These are phyloP conservation scores for Coemansia sp. DNA, from an alignment of 192 early-diverging fungal species.

Conservation along the genomic window DNA sequence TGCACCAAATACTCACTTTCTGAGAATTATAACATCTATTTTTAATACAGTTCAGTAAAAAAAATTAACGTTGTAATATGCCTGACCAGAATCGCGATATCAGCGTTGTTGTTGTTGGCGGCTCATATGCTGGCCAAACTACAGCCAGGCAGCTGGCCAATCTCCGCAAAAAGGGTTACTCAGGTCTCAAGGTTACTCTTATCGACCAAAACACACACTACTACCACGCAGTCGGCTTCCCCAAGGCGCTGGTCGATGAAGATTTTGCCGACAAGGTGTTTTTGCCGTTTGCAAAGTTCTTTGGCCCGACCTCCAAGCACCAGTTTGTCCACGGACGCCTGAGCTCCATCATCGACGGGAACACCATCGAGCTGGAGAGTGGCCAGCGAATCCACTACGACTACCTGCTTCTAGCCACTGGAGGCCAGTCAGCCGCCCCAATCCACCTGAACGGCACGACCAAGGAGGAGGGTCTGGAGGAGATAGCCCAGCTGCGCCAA, in stretches of 20 bases:
- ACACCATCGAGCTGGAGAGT: conserved; percentile 41
- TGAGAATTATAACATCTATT: too few species aligned
- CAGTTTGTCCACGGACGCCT: conserved; percentile 47
- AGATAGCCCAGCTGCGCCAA: conserved; percentile 28
- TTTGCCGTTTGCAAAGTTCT: conserved; percentile 52
- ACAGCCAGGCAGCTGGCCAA: conserved; percentile 45
- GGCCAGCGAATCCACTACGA: conserved; percentile 45
- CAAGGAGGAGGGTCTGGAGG: conserved; percentile 34
- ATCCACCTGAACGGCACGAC: conserved; percentile 29
- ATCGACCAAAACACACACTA: conserved; percentile 57
- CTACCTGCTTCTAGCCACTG: conserved; percentile 57
- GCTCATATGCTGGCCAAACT: conserved; percentile 51
- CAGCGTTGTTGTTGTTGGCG: conserved; percentile 52
- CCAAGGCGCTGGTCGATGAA: conserved; percentile 46
- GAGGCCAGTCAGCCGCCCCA: conserved; percentile 46
- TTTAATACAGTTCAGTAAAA: too few species aligned
- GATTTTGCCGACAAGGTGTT: conserved; percentile 50
- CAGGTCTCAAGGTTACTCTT: conserved; percentile 51
- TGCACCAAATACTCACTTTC: too few species aligned
- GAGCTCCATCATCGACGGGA: conserved; percentile 14
- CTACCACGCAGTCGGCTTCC: conserved; percentile 53
- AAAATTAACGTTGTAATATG: conserved; percentile 1
- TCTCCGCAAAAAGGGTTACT: conserved; percentile 21
- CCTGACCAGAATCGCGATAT: conserved; percentile 37
- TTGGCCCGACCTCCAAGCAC: conserved; percentile 33